Base-by-base conservation (phyloP, 495 filamentous ascomycete genomes). In the Mytilinidion resinicola region DNA sequence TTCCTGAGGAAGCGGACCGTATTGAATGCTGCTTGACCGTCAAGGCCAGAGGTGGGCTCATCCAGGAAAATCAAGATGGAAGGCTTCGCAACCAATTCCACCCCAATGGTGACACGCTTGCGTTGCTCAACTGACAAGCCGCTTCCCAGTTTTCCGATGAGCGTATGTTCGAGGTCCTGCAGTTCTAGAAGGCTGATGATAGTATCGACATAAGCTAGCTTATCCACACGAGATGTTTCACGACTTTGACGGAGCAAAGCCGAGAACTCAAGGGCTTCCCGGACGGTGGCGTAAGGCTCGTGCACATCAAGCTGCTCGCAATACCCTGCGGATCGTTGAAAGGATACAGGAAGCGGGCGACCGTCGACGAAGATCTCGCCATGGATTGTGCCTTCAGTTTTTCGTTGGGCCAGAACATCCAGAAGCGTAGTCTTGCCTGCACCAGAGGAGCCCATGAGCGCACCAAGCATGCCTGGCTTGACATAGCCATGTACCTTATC, bases 151-250 rank as follows among this genome's bases (percentile, higher is more conserved):
- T 56, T 62, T 19, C 72, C 73, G 36, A 74, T 65, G 3, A 76
- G 37, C 0, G 71, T 70, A 41, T 73, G 54, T 21, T 68, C 69
- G 43, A 69, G 63, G 11, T 65, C 57, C 10, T 64, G 57, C 75
- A 82, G 78, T 34, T 73, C 74, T 8, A 82, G 75, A 67, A 81
- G 74, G 11, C 76, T 69, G 41, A 82, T 78, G 7, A 82, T 76
- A 33, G 77, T 74, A 37, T 81, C 76, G 20, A 81, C 78, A 55
- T 74, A 80, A 0, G 69, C 52, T 34, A 76, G 71, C 50, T 81
- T 82, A 42, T 81, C 78, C n/a, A 64, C 61, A 37, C 69, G 60
- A 11, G 61, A 39, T 20, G 61, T 57, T 15, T 44, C 50, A 1
- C 19, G 51, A 5, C 60, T 51, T 46, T 70, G 67, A 10, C 69